Evolutionary conservation across 208 protist species (phyloP), one percentile per base, ranked within the genome.

Genomic region (Wallacemonas rigidus): DNA sequence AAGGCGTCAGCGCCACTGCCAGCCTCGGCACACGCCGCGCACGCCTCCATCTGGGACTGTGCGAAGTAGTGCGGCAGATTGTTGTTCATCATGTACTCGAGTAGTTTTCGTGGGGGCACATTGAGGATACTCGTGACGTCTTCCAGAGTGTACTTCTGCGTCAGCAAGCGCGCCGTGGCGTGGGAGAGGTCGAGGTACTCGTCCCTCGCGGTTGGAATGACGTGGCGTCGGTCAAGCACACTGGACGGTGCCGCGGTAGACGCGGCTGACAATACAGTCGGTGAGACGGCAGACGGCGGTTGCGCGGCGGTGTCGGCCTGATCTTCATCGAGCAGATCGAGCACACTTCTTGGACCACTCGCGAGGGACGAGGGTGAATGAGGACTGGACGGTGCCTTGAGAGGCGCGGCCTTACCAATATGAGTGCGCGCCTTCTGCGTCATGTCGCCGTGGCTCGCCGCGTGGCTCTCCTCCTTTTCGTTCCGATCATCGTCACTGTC

Each of bases 121-220:
- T 91, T 92, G 3, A 96, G 69, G 17, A 76, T 50, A 36, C 70
- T 47, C 1, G 83, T 61, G 9, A 94, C 86, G 26, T 84, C 80
- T 40, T 75, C 67, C 1, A 92, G 63, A 1, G 63, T 69, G 75
- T 97, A 95, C 77, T 90, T 88, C 57, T 95, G 88, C 6, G 88
- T 91, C 41, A 97, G 85, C 40, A 97, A 72, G 5, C 90, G 88
- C 36, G 82, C 92, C 2, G 88, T 82, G 35, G 88, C 83, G 74
- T 97, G 92, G 2, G 88, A 86, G 11, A 95, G 78, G 65, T 85
- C 83, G 0, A 95, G 71, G 69, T 90, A 94, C 70, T 90, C 82
- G 65, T 97, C 92, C 2, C 92, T 75, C 44, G 78, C 78, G 4
- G 79, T 83, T 3, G 81, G 45, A n/a, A 75, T 40, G 3, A 76